Base-by-base conservation (phyloP, 208 protist species). In the Angomonas deanei region DNA sequence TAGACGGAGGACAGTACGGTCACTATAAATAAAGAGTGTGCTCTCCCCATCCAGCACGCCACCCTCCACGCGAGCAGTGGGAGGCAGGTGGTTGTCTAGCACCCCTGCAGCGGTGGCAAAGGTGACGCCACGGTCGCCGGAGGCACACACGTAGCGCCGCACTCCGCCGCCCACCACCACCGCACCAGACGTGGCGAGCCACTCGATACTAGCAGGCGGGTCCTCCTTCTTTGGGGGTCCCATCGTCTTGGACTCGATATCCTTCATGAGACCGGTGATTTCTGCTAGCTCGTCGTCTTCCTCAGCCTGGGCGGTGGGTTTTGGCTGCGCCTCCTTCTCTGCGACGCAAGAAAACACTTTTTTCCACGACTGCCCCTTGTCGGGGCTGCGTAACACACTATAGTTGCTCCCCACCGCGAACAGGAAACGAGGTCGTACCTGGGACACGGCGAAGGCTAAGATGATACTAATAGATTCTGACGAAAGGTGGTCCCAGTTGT, bases 331-430 rank as follows among this genome's bases (percentile, higher is more conserved):
- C 10, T 63, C 31, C n/a, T 50, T 30, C 32, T 24, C 46, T 21
- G 34, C 52, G 19, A n/a, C 57, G 34, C 11, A 28, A 11, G 28
- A 56, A 56, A 56, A 80, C 38, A 74, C 60, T 34, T 61, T 33
- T 13, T 64, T 60, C 86, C 86, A 93, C 21, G 80, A 80, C 15
- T 32, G 34, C 11, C 86, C 86, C 32, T 70, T 56, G 62, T 93
- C 82, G n/a, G 82, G 69, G 56, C 80, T 88, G 19, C 86, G 80
- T 4, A 90, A 50, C 23, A 93, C 64, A 30, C 66, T 66, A 23
- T 62, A 68, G 57, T 83, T 86, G 33, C 50, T 76, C 4, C 74
- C 79, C 10, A 82, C 61, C 3, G 72, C 78, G 64, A 93, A 84
- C 30, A 90, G 56, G 67, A 93, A 93, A 6, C 80, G 72, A 6